Conservation (phyloP, 768 basidiomycete genomes). For the Boletus pseudopeckii region DNA sequence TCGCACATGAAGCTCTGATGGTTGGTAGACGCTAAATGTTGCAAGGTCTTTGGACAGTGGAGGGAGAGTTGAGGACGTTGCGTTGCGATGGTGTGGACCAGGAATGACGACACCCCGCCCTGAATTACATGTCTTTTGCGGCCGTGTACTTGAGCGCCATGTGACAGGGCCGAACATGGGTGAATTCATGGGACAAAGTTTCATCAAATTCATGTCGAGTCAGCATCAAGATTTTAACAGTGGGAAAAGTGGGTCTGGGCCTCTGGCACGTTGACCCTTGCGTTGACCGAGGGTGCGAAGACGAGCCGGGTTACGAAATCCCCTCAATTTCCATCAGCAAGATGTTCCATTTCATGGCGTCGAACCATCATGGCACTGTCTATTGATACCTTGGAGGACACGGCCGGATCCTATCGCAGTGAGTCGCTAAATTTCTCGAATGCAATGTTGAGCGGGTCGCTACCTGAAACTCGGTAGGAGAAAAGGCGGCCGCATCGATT, state of each 20-base stretch:
- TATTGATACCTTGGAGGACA: background rate
- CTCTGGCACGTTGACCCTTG: background rate
- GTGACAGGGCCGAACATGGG: background rate
- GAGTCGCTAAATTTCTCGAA: background rate
- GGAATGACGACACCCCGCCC: background rate
- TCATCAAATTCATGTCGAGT: no score
- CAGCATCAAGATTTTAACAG: background rate
- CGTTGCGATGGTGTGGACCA: no score
- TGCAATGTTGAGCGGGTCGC: background rate
- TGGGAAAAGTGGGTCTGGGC: no score
- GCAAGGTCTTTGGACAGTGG: background rate
- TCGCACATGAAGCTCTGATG: background rate
- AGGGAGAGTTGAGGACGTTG: background rate
- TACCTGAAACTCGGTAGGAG: background rate
- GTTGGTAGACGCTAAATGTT: background rate
- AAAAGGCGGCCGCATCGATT: background rate
- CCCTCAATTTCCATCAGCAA: background rate
- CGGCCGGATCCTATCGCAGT: no score
- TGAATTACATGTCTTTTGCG: background rate
- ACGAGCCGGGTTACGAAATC: background rate
- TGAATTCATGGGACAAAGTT: background rate
- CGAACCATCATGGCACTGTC: background rate
- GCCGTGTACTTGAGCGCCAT: background rate
- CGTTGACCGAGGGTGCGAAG: background rate
- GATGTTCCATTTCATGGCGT: background rate